Evolutionary conservation across 768 basidiomycete species (phyloP), one percentile per base, ranked within the genome.

Genomic region (Mrakia frigida): DNA sequence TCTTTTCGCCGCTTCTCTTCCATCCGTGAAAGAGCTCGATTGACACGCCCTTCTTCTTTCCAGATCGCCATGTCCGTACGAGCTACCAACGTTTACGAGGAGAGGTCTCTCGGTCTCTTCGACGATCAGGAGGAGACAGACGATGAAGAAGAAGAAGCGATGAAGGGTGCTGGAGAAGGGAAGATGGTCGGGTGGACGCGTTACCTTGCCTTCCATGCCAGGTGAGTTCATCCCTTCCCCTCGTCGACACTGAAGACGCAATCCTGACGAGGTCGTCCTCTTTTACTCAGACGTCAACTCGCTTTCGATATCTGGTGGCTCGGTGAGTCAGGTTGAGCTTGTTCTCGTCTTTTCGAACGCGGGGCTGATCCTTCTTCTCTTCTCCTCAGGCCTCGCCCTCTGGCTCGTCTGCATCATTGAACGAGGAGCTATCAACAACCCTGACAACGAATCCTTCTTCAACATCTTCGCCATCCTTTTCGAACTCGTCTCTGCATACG

Each of bases 351-450:
- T 4, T 74, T 52, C 68, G 14, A 31, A 6, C 14, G 14, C 46
- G 46, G 2, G 16, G 25, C 41, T 28, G 18, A 59, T 31, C 39
- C 18, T 65, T 18, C 70, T 37, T 61, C 59, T 1, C 28, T 59
- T 2, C 56, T 31, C 5, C 31, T 18, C 52, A 31, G 91, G 86
- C 0, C 82, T 93, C 18, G 93, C 92, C 0, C 83, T 98, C 18
- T 94, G 94, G 84, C 83, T 97, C 2, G 86, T 98, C 56, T 98
- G 95, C 82, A 96, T 98, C 79, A 89, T 97, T 78, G 97, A 92
- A 91, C 86, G 88, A 70, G 85, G 86, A 43, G 86, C 88, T 50
- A 82, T 94, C 70, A 87, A 87, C 31, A 84, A 91, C 76, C 82
- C 85, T 0, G 84, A 81, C 0, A 88, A 87, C 50, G 85, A 85